These are phyloP conservation scores for Diaporthe helianthi DNA, from an alignment of 2,329 filamentous ascomycete species.

Conservation along the genomic window DNA sequence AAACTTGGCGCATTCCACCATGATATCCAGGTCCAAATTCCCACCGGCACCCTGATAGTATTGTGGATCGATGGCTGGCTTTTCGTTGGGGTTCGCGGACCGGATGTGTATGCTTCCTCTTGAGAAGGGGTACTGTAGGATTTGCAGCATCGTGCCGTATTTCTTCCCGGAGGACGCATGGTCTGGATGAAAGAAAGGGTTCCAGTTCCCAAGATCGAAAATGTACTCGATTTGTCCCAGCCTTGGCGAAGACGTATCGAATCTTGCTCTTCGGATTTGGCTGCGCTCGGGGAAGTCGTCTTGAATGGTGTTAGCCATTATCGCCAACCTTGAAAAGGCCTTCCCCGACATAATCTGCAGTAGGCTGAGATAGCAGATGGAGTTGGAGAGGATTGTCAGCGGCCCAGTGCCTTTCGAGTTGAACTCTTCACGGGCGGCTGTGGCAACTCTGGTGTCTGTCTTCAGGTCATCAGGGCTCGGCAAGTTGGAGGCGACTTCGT, in stretches of 20 bases:
- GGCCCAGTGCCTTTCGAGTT: neutral
- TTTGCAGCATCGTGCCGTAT: constrained; percentile 56
- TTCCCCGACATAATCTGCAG: neutral
- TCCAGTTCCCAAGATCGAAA: constrained; percentile 14
- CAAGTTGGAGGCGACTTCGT: neutral
- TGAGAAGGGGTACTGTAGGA: constrained; percentile 60
- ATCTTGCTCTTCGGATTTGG: neutral
- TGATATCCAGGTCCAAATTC: neutral
- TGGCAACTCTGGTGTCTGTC: neutral
- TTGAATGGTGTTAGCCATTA: neutral
- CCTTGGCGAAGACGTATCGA: neutral
- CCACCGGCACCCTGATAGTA: neutral
- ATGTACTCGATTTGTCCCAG: constrained; percentile 16
- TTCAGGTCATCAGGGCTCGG: constrained; percentile 8
- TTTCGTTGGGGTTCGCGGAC: constrained; percentile 22
- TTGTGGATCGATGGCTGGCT: neutral
- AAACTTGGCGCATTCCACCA: constrained; percentile 1
- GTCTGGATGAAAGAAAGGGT: neutral
- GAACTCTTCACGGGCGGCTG: neutral
- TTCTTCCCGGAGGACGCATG: constrained; percentile 43
- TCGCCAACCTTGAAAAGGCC: neutral
- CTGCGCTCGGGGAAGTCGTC: neutral
- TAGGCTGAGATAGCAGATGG: constrained; percentile 8
- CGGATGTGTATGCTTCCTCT: constrained; percentile 55
- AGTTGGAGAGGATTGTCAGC: constrained; percentile 1